These are phyloP conservation scores for Microdochium nivale DNA, from an alignment of 2,329 filamentous ascomycete species.

Conservation along the genomic window DNA sequence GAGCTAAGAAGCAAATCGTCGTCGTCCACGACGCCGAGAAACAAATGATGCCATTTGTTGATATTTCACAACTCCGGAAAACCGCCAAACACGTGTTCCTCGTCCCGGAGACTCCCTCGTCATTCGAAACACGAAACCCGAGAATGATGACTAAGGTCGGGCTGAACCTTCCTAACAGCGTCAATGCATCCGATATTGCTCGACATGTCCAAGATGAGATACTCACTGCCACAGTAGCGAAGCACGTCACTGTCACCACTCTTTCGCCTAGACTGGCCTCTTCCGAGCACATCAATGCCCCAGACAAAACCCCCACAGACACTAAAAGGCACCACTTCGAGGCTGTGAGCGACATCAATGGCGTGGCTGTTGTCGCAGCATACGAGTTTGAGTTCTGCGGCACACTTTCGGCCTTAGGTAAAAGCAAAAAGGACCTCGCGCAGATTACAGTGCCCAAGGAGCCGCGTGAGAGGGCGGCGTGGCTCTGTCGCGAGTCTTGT, in stretches of 20 bases:
- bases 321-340: conserved; percentile 9
- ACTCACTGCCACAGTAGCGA: conserved; percentile 8
- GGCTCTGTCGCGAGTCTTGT: conserved; percentile 17
- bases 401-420: conserved; percentile 9
- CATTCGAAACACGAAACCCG: not conserved
- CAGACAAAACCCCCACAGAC: conserved; percentile 6
- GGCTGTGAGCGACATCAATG: conserved; percentile 19
- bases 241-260: conserved; percentile 7
- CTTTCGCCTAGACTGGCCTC: conserved; percentile 2
- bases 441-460: not conserved
- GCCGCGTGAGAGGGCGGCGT: conserved; percentile 6
- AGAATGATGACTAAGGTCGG: not conserved
- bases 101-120: not conserved
- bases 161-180: conserved; percentile 1
- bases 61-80: not conserved
- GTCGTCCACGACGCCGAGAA: conserved; percentile 11
- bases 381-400: conserved; percentile 11
- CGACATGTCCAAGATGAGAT: conserved; percentile 14
- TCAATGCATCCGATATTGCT: conserved; percentile 10
- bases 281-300: conserved; percentile 8
- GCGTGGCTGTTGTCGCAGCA: conserved; percentile 15
- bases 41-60: conserved; percentile 15
- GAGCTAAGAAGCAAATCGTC: conserved; percentile 17
- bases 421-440: not conserved
- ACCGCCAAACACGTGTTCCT: not conserved